phyloP scores from a whole-genome alignment of 257 asterid genomes.

The Solanum clarkiae region DNA sequence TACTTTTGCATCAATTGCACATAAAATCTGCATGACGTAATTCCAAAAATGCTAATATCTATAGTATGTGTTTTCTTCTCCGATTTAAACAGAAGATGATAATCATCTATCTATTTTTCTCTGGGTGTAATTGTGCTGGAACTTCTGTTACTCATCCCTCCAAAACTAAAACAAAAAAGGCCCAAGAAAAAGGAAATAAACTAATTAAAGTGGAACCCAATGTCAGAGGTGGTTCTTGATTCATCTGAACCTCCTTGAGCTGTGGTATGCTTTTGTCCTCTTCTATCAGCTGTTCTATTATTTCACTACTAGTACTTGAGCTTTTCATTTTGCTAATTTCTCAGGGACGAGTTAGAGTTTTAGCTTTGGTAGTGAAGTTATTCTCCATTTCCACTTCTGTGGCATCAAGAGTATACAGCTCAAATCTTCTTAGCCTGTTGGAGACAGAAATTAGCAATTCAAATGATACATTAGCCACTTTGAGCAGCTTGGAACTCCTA shows the following conservation, averaged over 20 bases:
- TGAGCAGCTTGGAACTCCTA: conserved; percentile 81
- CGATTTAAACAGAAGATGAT: neutral
- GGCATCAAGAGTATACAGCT: conserved; percentile 55
- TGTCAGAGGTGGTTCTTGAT: neutral
- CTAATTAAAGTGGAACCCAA: neutral
- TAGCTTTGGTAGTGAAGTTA: conserved; percentile 85
- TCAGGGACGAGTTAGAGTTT: conserved; percentile 81
- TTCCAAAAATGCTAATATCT: neutral
- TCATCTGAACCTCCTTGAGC: neutral
- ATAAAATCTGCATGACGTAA: neutral
- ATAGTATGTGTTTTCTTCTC: neutral
- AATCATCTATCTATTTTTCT: neutral
- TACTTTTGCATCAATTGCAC: neutral
- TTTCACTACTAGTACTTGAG: neutral
- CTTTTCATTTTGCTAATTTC: conserved; percentile 13
- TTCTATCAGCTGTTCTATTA: neutral
- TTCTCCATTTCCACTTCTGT: conserved; percentile 72
- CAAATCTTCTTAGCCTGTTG: conserved; percentile 63
- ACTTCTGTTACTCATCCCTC: neutral
- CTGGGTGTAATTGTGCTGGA: neutral
- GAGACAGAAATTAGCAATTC: conserved; percentile 64
- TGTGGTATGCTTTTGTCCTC: neutral
- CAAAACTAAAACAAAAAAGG: neutral
- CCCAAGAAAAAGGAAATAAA: neutral
- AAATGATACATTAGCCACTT: conserved; percentile 57